Evolutionary conservation across 257 asterid species (phyloP), one percentile per base, ranked within the genome.

Genomic region (Dorcoceras hygrometricum): DNA sequence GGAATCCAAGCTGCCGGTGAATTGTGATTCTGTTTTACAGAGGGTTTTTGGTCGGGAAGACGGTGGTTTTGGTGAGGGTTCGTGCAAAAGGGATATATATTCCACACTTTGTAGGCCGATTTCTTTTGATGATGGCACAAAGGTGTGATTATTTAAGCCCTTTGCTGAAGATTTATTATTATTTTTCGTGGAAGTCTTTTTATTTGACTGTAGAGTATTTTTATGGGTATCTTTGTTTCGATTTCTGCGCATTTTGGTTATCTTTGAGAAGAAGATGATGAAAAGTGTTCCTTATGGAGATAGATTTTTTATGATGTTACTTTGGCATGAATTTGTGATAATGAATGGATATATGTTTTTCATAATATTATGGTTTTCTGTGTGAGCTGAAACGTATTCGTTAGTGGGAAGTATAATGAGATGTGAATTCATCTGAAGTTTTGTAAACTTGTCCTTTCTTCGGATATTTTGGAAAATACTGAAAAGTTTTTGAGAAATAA

Each of bases 61-160:
- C 7, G 69, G 65, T 50, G 74, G 57, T 58, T 43, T 72, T n/a
- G 63, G 60, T 8, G 36, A 51, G 68, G 82, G 70, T 64, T 65
- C 79, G 70, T 82, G 87, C 46, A 86, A 79, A 76, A 83, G 76
- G 78, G 92, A 86, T 68, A 69, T 83, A 34, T 86, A 83, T 75
- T 73, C 87, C 31, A 72, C 43, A 76, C 88, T 86, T 68, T 86
- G 86, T 54, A 57, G 75, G 58, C 79, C 90, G 19, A 84, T 77
- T 80, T 81, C 82, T 18, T 77, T 92, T 57, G 98, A 92, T 70
- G 88, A 75, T 36, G 93, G 87, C 71, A 68, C 86, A 36, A 89
- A 92, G 98, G 98, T 92, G 23, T 29, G 2, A 27, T 68, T 20
- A 8, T 50, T 28, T 16, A 11, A n/a, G 36, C 28, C 62, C 43